Evolutionary conservation across 768 basidiomycete genomes (phyloP), one percentile per base, ranked within the genome.

Genomic region (Kwoniella sp.): DNA sequence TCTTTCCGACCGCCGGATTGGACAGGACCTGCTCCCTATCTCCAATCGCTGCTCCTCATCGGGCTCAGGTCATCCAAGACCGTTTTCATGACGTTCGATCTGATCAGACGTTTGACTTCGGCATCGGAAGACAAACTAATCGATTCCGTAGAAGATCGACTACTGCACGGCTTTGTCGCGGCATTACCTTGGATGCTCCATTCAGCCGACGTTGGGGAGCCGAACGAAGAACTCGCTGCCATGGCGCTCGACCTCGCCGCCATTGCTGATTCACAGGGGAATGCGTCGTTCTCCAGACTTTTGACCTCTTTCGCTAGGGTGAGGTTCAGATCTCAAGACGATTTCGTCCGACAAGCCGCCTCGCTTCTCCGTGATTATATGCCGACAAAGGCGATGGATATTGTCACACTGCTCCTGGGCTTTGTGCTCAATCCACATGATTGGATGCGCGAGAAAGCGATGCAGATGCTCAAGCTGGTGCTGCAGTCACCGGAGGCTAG

Each of bases 261-360:
- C 10, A 78, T 95, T 15, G 91, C 92, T 2, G 82, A 82, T 33
- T 71, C 76, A 41, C 86, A 89, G 59, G 84, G 83, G 23, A 80
- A 84, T 25, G 79, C 81, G n/a, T 87, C 85, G 63, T 87, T 95
- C 62, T 80, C 83, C 46, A 84, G 87, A 41, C 87, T 96, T 65
- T 87, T 93, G 85, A 84, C 79, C 3, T 90, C 88, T 3, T 92
- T 92, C 62, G 82, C 87, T 49, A 88, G 88, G 73, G 78, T 80
- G 19, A 85, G 87, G 44, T 95, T 96, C 79, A 80, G 91, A 41
- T 89, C 89, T 1, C 85, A 85, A 65, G 91, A 96, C 46, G 91
- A 95, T 74, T 93, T 93, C 76, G 80, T 93, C 53, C 83, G 89
- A 4, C 89, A 95, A 68, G 89, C 88, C 0, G 84, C 89, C 19